Conservation (phyloP, 73 alveolate species). For the Breviolum minutum region DNA sequence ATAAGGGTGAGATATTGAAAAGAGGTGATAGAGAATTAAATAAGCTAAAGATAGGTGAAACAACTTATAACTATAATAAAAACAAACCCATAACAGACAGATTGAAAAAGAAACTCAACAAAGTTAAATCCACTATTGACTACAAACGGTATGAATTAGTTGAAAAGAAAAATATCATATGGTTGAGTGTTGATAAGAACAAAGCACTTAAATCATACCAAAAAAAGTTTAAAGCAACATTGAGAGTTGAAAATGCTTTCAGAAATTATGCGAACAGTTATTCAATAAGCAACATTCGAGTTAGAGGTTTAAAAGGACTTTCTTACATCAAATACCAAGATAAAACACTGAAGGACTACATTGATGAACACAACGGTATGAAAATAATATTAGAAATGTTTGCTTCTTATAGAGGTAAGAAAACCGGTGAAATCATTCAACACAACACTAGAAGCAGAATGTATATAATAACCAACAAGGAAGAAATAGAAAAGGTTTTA, state of each 20-base stretch:
- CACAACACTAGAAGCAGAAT: not conserved
- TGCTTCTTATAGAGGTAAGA: not conserved
- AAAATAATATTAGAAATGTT: not conserved
- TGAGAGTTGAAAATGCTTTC: not conserved
- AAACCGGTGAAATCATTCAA: not conserved
- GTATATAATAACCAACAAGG: not conserved
- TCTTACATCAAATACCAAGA: conserved; percentile 25
- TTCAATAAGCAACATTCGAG: not conserved
- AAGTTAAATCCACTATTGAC: not conserved
- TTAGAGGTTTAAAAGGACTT: not conserved
- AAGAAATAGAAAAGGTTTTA: not conserved
- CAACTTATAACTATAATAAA: not conserved
- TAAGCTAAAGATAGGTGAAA: not conserved
- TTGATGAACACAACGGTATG: not conserved
- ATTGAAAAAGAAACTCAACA: not conserved
- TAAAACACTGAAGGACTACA: not conserved
- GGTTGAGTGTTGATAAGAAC: not conserved
- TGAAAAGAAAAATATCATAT: not conserved
- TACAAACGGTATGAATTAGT: not conserved
- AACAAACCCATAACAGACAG: not conserved
- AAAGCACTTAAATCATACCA: not conserved
- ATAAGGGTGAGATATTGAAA: not conserved
- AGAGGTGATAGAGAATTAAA: not conserved
- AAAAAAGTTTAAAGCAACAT: not conserved
- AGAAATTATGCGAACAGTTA: not conserved